A percentile compares a stretch with the other conserved stretches of the same genome.
Conservation (phyloP, 2,329 filamentous ascomycete species). For the Sporothrix curviconia region DNA sequence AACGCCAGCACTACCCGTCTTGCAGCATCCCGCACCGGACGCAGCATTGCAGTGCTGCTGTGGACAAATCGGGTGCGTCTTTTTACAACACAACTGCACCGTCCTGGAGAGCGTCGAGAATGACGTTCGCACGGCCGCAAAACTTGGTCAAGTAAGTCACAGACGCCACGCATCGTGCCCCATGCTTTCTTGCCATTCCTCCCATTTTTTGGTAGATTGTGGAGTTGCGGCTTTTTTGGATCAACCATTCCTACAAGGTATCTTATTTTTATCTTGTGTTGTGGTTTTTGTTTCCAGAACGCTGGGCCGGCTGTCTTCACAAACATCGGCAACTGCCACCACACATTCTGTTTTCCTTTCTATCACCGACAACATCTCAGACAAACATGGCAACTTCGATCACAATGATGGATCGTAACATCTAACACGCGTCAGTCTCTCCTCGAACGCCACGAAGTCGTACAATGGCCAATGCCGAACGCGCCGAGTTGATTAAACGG, state of each 20-base stretch:
- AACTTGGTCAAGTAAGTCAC: slow-evolving; percentile 77
- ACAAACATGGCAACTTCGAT: too few species aligned
- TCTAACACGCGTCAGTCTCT: slow-evolving; percentile 60
- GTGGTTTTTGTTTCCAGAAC: not conserved
- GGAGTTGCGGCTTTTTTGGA: not conserved
- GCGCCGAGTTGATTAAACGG: slow-evolving; percentile 61
- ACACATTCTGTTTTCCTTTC: not conserved
- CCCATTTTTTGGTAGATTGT: slow-evolving; percentile 18
- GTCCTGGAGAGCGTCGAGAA: slow-evolving; percentile 76
- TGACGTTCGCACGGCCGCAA: slow-evolving; percentile 78
- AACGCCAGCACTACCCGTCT: not conserved
- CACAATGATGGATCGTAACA: not conserved
- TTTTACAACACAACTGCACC: slow-evolving; percentile 71
- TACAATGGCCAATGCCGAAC: slow-evolving; percentile 91
- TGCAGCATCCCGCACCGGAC: slow-evolving; percentile 23
- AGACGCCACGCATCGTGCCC: not conserved
- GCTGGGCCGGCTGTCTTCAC: not conserved
- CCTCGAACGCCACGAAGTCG: slow-evolving; percentile 81
- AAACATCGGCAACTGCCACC: not conserved
- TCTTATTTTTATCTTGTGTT: slow-evolving; percentile 1
- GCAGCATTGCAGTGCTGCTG: slow-evolving; percentile 67
- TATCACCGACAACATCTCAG: not conserved
- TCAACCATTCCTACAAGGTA: not conserved
- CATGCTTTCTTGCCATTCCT: not conserved
- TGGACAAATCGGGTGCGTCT: slow-evolving; percentile 70